Base-by-base conservation (phyloP, 805 yeast genomes). In the Ogataea paradorogensis region DNA sequence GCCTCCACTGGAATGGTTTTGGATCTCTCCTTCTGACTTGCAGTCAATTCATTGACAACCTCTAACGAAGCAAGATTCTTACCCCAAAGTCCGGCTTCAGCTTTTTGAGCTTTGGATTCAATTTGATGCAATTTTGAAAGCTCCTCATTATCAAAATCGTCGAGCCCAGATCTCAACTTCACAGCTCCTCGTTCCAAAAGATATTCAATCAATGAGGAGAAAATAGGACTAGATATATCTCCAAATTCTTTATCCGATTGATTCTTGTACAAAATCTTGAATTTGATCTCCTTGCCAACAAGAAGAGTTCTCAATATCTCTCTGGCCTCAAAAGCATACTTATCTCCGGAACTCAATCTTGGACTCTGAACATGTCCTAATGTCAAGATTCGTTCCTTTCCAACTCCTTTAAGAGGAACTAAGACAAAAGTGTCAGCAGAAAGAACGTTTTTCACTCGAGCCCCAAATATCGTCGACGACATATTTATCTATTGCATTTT, bases 371-470 rank as follows among this genome's bases (percentile, higher is more conserved):
- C 74, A 50, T 75, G 73, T 7, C 86, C 84, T 51, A 84, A 73
- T 4, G 88, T 73, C 38, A 85, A 67, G 23, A 71, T 56, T 50
- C 85, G 68, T 56, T 84, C 93, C 7, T 73, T 76, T 3, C 71
- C 70, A 13, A 73, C 50, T n/a, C 62, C 61, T 38, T 64, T 65
- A 25, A 73, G 49, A 3, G 87, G 83, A 9, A 70, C 68, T 47
- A 84, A 69, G 28, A 83, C 74, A 27, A 84, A 50, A 9, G 89
- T 78, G 62, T 84, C 91, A 4, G 84, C 87, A 34, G 85, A 80
- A 26, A 80, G 56, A 13, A 83, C 87, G 31, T 78, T 70, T 55
- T 82, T 83, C 33, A 84, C 90, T 58, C 74, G 80, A 27, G 87
- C 90, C 39, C 65, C 51, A 33, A 50, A 62, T 15, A 32, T 57